Evolutionary conservation across 257 asterid species (phyloP).

Genomic region (Plectranthus barbatus): DNA sequence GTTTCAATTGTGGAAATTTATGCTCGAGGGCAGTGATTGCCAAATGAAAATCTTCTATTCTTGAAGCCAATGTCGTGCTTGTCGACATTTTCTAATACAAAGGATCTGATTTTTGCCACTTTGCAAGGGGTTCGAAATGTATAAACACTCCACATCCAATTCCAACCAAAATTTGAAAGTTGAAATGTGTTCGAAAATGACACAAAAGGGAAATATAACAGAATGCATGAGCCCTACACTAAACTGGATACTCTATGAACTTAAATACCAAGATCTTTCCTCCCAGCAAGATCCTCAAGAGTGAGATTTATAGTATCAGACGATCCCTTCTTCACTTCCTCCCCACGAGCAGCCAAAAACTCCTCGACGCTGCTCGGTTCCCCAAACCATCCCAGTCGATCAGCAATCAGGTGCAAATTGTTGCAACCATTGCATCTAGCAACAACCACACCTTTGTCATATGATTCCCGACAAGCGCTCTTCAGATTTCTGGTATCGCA

Average conservation of each 20-base stretch:
- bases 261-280: conserved; percentile 2
- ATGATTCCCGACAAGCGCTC: conserved; percentile 66
- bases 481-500: conserved; percentile 71
- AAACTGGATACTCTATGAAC: not conserved
- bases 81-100: too few relatives aligned
- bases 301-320: conserved; percentile 52
- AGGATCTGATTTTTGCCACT: too few relatives aligned
- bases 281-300: conserved; percentile 77
- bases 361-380: conserved; percentile 78
- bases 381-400: conserved; percentile 91
- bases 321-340: conserved; percentile 72
- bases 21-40: not conserved
- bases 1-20: not conserved
- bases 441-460: conserved; percentile 77
- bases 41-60: too few relatives aligned
- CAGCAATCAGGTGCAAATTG: conserved; percentile 78
- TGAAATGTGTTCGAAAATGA: not conserved
- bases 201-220: not conserved
- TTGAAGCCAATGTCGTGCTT: too few relatives aligned
- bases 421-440: conserved; percentile 80
- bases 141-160: too few relatives aligned
- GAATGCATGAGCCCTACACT: too few relatives aligned
- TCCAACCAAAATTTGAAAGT: not conserved
- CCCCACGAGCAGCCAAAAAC: conserved; percentile 76
- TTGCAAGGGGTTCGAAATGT: too few relatives aligned